phyloP scores from a whole-genome alignment of 2,329 filamentous ascomycete species.

The Aspergillus pseudonomiae region DNA sequence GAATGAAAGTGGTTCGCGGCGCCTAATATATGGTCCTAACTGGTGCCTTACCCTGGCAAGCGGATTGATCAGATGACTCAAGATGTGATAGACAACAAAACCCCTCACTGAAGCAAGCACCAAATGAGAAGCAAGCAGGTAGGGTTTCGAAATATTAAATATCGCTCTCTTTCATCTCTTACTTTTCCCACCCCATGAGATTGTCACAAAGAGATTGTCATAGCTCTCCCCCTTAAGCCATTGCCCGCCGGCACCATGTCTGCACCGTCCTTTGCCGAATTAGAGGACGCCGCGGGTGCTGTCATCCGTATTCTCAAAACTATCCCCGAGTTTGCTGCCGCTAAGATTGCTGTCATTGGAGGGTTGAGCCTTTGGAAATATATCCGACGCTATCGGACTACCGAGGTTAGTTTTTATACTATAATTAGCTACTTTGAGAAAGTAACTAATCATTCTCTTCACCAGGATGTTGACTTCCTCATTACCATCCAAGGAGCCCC shows the following conservation, averaged over 20 bases:
- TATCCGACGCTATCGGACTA: slow-evolving; percentile 6
- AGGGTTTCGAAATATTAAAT: not conserved
- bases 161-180: not conserved
- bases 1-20: not conserved
- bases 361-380: slow-evolving; percentile 16
- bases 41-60: not conserved
- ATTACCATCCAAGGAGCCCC: slow-evolving; percentile 19
- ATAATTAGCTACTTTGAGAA: not conserved
- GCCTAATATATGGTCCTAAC: not conserved
- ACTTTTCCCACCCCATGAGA: too few relatives aligned
- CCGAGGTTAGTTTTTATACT: not conserved
- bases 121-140: not conserved
- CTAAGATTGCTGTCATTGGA: slow-evolving; percentile 15
- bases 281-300: slow-evolving; percentile 7
- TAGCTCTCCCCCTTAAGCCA: too few relatives aligned
- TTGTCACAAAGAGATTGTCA: too few relatives aligned
- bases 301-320: not conserved
- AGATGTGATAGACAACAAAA: too few relatives aligned
- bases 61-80: not conserved
- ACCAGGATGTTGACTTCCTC: slow-evolving; percentile 20
- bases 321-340: slow-evolving; percentile 13
- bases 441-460: not conserved
- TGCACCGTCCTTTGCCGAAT: slow-evolving; percentile 6
- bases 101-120: not conserved
- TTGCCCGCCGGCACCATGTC: not conserved